Conservation (phyloP, 768 basidiomycete genomes). For the Panaeolus cyanescens region DNA sequence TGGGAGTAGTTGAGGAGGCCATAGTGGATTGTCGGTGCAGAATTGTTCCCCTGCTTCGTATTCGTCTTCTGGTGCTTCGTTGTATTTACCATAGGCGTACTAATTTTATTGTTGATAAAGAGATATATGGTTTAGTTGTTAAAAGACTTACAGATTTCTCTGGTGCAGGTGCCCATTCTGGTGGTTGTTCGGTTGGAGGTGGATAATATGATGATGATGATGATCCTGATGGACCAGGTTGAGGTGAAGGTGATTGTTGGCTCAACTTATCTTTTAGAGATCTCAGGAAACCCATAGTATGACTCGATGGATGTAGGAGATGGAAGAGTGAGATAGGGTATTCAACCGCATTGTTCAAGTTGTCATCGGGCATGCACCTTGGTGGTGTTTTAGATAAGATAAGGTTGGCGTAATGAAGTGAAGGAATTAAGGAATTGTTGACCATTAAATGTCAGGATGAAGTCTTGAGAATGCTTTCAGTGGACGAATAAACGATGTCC, state of each 20-base stretch:
- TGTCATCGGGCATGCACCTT: too few relatives aligned
- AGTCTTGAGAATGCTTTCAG: too few relatives aligned
- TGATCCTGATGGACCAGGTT: neutral
- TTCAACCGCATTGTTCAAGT: neutral
- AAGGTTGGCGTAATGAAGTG: too few relatives aligned
- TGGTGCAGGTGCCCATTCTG: constrained; percentile 61
- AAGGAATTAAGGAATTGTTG: too few relatives aligned
- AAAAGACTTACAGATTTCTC: constrained; percentile 41
- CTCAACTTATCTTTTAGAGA: constrained; percentile 11
- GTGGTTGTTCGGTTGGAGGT: constrained; percentile 32
- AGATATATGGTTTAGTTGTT: neutral
- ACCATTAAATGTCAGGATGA: too few relatives aligned
- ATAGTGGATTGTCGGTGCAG: constrained; percentile 41
- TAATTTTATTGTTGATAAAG: constrained; percentile 12
- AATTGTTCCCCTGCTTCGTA: constrained; percentile 53
- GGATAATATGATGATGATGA: neutral
- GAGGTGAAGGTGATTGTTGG: neutral
- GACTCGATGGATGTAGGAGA: neutral
- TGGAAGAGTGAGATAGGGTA: constrained; percentile 3
- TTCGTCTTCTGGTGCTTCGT: constrained; percentile 61
- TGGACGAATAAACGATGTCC: too few relatives aligned
- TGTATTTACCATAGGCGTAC: constrained; percentile 49
- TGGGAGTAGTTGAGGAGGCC: constrained; percentile 48
- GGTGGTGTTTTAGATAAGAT: too few relatives aligned
- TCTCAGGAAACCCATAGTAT: constrained; percentile 14